Evolutionary conservation across 225 moss, liverwort and hornwort species (phyloP).

Genomic region (Ulota crispa): DNA sequence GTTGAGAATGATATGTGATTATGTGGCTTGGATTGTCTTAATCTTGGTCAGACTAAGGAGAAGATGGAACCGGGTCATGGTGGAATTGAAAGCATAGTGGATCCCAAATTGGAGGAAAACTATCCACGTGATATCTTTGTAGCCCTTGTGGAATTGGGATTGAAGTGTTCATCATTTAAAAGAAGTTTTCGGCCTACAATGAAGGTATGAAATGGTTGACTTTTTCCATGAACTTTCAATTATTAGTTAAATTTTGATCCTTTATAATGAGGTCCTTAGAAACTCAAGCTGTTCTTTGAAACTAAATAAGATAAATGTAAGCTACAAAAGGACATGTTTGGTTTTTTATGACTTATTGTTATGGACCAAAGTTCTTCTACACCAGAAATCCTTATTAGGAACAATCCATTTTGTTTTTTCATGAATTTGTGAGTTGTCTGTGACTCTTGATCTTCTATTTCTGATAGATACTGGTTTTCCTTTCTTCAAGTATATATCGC

Average conservation of each 20-base stretch:
- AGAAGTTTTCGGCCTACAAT: slow-evolving; percentile 40
- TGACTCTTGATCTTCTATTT: too few species aligned
- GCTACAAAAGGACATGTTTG: not conserved
- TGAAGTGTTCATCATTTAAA: slow-evolving; percentile 47
- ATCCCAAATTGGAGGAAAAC: slow-evolving; percentile 36
- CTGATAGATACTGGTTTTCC: too few species aligned
- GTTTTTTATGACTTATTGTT: not conserved
- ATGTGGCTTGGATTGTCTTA: not conserved
- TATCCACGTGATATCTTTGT: slow-evolving; percentile 31
- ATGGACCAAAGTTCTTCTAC: not conserved
- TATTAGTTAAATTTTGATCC: not conserved
- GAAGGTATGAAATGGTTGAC: slow-evolving; percentile 36
- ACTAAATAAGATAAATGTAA: not conserved
- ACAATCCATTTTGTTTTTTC: not conserved
- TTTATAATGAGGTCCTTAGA: not conserved
- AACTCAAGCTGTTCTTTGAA: not conserved
- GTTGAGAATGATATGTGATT: not conserved
- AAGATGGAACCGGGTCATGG: slow-evolving; percentile 23
- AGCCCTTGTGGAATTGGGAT: slow-evolving; percentile 32
- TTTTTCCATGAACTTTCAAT: too few species aligned
- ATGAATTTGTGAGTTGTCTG: not conserved
- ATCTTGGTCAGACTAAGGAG: slow-evolving; percentile 24
- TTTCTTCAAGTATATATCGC: not conserved
- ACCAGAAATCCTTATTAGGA: not conserved
- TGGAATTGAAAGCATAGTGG: slow-evolving; percentile 37